Evolutionary conservation across 2,329 filamentous ascomycete species (phyloP), one percentile per base, ranked within the genome.

Genomic region (Monilinia polystroma): DNA sequence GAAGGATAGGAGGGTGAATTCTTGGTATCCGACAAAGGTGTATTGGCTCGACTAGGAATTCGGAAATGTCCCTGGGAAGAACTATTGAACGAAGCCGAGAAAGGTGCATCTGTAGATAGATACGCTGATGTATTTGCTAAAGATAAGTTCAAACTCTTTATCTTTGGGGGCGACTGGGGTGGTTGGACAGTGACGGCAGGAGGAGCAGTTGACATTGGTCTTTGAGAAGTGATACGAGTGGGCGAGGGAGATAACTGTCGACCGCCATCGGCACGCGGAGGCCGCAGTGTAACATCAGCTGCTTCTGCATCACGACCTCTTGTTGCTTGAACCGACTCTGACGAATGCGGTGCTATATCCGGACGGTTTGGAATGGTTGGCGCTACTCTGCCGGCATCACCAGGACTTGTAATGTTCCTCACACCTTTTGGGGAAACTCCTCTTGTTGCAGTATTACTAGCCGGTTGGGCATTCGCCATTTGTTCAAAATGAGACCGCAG

Each of bases 401-500:
- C 70, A 43, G 62, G 67, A 58, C 51, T 60, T 18, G 67, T 60
- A 64, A 52, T 58, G n/a, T 67, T 66, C 20, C 70, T 70, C 23
- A 68, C 66, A 4, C 70, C 73, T 64, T 74, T 73, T 38, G 73
- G 75, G 1, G 73, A 74, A 10, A 73, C 67, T n/a, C 70, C 63
- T 69, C 71, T 70, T 12, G 71, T 68, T 45, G 67, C 66, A 70
- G 67, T 43, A 70, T 72, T 66, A 73, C 74, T 72, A 73, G 77
- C 70, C 68, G 80, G 77, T 66, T 80, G 80, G 64, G 77, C 70
- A 75, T 82, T 85, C 71, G 84, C 82, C 81, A 94, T 87, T 75
- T 89, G 92, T 81, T 95, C 91, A 77, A 94, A 95, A 73, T 90
- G 88, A 70, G 90, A 91, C 69, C 89, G 85, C 68, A 95, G 82